These are phyloP conservation scores for Clausena lansium DNA, from an alignment of 345 rosid species.

Conservation along the genomic window DNA sequence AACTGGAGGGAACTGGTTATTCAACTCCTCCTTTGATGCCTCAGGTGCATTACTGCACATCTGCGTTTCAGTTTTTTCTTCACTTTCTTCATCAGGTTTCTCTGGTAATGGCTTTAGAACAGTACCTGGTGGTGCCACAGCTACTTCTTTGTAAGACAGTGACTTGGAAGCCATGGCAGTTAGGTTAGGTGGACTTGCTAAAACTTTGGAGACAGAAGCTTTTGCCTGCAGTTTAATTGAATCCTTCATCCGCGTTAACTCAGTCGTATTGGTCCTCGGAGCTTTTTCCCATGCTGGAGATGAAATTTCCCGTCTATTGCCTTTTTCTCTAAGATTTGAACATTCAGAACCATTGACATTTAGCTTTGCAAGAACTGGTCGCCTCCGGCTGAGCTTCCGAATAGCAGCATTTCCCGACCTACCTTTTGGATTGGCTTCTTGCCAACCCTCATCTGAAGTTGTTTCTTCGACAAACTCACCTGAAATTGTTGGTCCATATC, in stretches of 20 bases:
- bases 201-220: slow-evolving; percentile 31
- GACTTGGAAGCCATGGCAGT: slow-evolving; percentile 51
- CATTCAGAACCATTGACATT: slow-evolving; percentile 30
- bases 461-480: too few species aligned
- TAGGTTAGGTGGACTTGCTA: slow-evolving; percentile 32
- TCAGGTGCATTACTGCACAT: slow-evolving; percentile 19
- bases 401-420: slow-evolving; percentile 37
- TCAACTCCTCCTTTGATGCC: slow-evolving; percentile 30
- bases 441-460: too few species aligned
- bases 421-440: slow-evolving; percentile 57
- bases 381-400: slow-evolving; percentile 37
- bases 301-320: slow-evolving; percentile 29
- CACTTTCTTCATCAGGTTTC: slow-evolving; percentile 31
- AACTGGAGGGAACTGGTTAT: slow-evolving; percentile 6
- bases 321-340: slow-evolving; percentile 32
- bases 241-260: slow-evolving; percentile 27
- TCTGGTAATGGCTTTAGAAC: slow-evolving; percentile 47
- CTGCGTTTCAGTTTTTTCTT: slow-evolving; percentile 37
- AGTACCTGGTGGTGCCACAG: slow-evolving; percentile 62
- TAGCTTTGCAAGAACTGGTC: slow-evolving; percentile 37
- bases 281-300: slow-evolving; percentile 30
- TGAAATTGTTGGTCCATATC: slow-evolving; percentile 8
- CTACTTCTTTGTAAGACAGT: slow-evolving; percentile 69
- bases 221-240: slow-evolving; percentile 24
- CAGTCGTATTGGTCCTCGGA: slow-evolving; percentile 25